Percentiles rank a stretch among this genome's conserved stretches.
These are phyloP conservation scores for Nicotiana otophora DNA, from an alignment of 257 asterid species.

Conservation along the genomic window DNA sequence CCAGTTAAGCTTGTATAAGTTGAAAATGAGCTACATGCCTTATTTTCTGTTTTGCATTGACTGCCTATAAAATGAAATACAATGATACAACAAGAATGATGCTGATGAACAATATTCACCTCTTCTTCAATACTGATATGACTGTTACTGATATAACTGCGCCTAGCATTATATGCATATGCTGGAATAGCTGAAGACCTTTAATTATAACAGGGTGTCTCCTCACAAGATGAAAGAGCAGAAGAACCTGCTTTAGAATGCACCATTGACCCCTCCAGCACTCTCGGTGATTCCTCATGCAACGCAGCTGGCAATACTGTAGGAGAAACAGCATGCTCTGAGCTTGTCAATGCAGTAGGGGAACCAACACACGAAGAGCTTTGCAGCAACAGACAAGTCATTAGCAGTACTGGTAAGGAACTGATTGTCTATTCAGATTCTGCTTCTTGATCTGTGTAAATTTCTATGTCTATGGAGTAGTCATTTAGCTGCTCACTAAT, in stretches of 20 bases:
- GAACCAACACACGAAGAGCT: neutral
- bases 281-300: neutral
- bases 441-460: slow-evolving; percentile 1
- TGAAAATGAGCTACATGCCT: neutral
- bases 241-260: neutral
- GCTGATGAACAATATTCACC: neutral
- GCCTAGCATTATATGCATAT: neutral
- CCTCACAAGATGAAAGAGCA: slow-evolving; percentile 4
- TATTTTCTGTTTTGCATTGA: neutral
- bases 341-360: neutral
- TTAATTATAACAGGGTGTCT: neutral
- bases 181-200: neutral
- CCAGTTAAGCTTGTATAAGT: neutral
- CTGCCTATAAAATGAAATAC: neutral
- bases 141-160: neutral
- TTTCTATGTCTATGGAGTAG: neutral
- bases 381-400: neutral
- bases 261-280: neutral
- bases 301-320: neutral
- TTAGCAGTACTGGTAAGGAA: neutral
- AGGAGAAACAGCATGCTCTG: slow-evolving; percentile 4
- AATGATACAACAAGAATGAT: neutral
- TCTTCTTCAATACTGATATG: slow-evolving; percentile 1
- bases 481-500: neutral
- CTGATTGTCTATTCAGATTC: neutral